Conservation (phyloP, 2,329 filamentous ascomycete genomes). For the Plectosphaerella sp. region DNA sequence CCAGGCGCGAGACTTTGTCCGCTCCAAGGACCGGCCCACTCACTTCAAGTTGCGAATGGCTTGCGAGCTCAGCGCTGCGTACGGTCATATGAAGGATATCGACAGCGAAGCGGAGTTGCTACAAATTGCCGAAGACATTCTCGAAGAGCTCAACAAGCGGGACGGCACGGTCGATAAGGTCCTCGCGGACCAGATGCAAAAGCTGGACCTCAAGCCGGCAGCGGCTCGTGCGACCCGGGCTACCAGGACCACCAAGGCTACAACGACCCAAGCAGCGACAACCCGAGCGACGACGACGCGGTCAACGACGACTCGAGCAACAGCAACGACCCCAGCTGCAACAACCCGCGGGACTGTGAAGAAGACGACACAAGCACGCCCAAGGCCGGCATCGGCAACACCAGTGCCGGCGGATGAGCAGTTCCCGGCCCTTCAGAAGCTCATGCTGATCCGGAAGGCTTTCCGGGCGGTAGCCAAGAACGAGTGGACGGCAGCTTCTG, state of each 20-base stretch:
- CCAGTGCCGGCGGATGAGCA: constrained; percentile 5
- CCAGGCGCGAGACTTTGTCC: constrained; percentile 47
- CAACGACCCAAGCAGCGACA: constrained; percentile 9
- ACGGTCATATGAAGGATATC: constrained; percentile 41
- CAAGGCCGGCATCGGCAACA: constrained; percentile 9
- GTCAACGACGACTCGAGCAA: constrained; percentile 3
- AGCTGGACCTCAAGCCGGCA: constrained; percentile 24
- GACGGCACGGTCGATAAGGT: constrained; percentile 12
- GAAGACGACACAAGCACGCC: constrained; percentile 6
- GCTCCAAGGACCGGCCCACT: constrained; percentile 34
- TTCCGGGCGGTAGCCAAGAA: constrained; percentile 41
- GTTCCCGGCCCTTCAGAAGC: constrained; percentile 27
- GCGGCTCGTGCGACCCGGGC: constrained; percentile 18
- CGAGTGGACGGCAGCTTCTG: constrained; percentile 55
- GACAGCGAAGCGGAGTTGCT: constrained; percentile 40
- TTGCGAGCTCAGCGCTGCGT: constrained; percentile 53
- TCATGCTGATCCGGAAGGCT: constrained; percentile 37
- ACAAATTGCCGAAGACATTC: constrained; percentile 42
- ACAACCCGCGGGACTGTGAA: constrained; percentile 8
- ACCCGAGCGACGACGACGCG: constrained; percentile 9
- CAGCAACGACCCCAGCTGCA: constrained; percentile 11
- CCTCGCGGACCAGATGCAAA: constrained; percentile 31
- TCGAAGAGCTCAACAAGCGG: constrained; percentile 4
- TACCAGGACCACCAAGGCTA: constrained; percentile 14
- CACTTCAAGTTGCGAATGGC: constrained; percentile 41